Evolutionary conservation across 148 eudicot genomes (phyloP).

Genomic region (Camellia japonica): DNA sequence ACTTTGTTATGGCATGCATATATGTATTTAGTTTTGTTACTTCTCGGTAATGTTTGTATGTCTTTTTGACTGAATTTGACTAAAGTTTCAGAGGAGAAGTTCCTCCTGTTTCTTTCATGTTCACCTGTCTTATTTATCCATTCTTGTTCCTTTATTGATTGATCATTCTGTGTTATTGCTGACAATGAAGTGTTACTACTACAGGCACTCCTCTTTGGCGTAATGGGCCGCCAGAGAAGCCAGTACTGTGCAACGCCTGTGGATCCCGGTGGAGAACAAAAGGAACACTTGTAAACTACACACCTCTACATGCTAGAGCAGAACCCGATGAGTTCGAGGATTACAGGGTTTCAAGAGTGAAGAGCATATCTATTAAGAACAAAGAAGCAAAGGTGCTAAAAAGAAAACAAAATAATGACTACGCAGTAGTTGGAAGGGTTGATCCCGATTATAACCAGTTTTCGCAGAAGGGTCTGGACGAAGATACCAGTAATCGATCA

Average conservation of each 20-base stretch:
- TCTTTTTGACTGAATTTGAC: conserved; percentile 8
- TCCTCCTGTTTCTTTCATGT: neutral
- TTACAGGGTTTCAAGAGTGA: conserved; percentile 49
- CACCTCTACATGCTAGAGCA: conserved; percentile 83
- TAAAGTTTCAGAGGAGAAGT: neutral
- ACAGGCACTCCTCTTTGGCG: conserved; percentile 99
- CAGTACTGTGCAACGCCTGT: conserved; percentile 95
- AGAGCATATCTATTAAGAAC: conserved; percentile 57
- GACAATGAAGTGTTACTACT: neutral
- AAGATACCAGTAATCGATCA: conserved; percentile 91
- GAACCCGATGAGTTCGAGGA: conserved; percentile 75
- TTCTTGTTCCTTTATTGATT: neutral
- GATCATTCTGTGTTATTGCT: conserved; percentile 14
- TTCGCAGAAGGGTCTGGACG: conserved; percentile 54
- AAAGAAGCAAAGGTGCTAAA: conserved; percentile 63
- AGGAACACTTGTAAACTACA: conserved; percentile 84
- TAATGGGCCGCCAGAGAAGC: conserved; percentile 99
- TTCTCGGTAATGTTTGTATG: neutral
- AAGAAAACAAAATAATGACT: conserved; percentile 61
- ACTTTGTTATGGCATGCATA: neutral
- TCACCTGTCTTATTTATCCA: neutral
- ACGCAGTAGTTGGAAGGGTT: conserved; percentile 26
- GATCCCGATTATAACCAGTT: conserved; percentile 42
- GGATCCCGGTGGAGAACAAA: conserved; percentile 99
- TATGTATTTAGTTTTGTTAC: neutral